Evolutionary conservation across 2,329 filamentous ascomycete genomes (phyloP), one percentile per base, ranked within the genome.

Genomic region (Phaeophleospora eucalypticola): DNA sequence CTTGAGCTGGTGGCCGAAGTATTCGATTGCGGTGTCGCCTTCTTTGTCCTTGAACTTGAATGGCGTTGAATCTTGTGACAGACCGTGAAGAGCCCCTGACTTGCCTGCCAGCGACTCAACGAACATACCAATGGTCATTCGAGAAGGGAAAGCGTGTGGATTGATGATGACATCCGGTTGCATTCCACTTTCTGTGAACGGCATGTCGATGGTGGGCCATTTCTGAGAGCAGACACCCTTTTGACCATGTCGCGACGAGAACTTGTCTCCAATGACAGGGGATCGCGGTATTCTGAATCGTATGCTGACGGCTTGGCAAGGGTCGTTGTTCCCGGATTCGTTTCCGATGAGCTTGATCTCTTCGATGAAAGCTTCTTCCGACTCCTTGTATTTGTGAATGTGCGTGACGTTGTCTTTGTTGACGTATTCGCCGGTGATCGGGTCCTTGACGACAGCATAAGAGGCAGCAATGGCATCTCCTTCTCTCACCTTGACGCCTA

Each of bases 51-150:
- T 63, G 68, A 97, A 98, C 57, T 85, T 84, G 79, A 96, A 98
- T 0, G 93, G 93, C 0, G 93, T 97, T 36, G 83, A 90, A 67
- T 98, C 93, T 68, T 97, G 93, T 0, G 93, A 87, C n/a, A 96
- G 78, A 38, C 93, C 93, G 67, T 98, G 93, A 29, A 98, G 79
- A 12, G 91, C 87, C 38, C 93, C 93, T 8, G 91, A 83, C 73
- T 98, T 98, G 51, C 93, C 93, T 8, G 93, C 93, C 43, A 98
- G 79, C 4, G 90, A 96, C 74, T 98, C 93, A 64, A 98, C 83
- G 70, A 98, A 97, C 88, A 97, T 97, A 65, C 93, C 93, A 65
- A 98, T 98, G 16, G 93, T 98, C 93, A 98, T 98, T 71, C 93
- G 90, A 37, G 91, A 97, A 6, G 93, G 93, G 79, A 98, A 98